These are phyloP conservation scores for Hapsidospora chrysogenum DNA, from an alignment of 495 filamentous ascomycete genomes.

Conservation along the genomic window DNA sequence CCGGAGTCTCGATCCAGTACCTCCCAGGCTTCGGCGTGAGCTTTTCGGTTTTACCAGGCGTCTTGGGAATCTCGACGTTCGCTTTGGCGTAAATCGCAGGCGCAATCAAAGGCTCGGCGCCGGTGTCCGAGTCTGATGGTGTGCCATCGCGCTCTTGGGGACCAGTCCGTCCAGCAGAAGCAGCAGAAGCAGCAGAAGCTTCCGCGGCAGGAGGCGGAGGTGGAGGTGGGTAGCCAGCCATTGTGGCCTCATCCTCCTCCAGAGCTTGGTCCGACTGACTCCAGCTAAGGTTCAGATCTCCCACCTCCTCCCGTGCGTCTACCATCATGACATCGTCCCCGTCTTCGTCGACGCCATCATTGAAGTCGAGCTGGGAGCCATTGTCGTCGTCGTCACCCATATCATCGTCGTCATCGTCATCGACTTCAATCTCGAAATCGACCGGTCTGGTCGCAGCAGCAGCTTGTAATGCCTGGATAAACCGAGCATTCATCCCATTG, in stretches of 20 bases:
- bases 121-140: slow-evolving; percentile 41
- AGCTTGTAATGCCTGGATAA: slow-evolving; percentile 8
- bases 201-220: slow-evolving; percentile 42
- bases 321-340: slow-evolving; percentile 46
- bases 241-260: slow-evolving; percentile 51
- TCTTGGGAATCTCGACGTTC: slow-evolving; percentile 39
- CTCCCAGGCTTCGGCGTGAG: slow-evolving; percentile 36
- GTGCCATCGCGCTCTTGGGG: slow-evolving; percentile 35
- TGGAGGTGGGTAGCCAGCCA: slow-evolving; percentile 49
- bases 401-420: slow-evolving; percentile 21
- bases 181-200: slow-evolving; percentile 16
- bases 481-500: neutral
- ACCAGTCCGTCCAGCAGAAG: slow-evolving; percentile 2
- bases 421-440: slow-evolving; percentile 31
- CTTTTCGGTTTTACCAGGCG: slow-evolving; percentile 21
- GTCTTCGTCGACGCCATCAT: slow-evolving; percentile 28
- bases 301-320: slow-evolving; percentile 2
- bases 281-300: slow-evolving; percentile 15
- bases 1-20: slow-evolving; percentile 77
- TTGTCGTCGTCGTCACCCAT: slow-evolving; percentile 28
- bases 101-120: slow-evolving; percentile 35
- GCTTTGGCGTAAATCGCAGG: slow-evolving; percentile 35
- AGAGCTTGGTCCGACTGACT: slow-evolving; percentile 20
- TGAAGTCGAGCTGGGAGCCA: slow-evolving; percentile 35
- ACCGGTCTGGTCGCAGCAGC: slow-evolving; percentile 30